Percentiles rank a stretch among this genome's conserved stretches.
phyloP scores from a whole-genome alignment of 495 filamentous ascomycete genomes.

The Trypethelium eluteriae region DNA sequence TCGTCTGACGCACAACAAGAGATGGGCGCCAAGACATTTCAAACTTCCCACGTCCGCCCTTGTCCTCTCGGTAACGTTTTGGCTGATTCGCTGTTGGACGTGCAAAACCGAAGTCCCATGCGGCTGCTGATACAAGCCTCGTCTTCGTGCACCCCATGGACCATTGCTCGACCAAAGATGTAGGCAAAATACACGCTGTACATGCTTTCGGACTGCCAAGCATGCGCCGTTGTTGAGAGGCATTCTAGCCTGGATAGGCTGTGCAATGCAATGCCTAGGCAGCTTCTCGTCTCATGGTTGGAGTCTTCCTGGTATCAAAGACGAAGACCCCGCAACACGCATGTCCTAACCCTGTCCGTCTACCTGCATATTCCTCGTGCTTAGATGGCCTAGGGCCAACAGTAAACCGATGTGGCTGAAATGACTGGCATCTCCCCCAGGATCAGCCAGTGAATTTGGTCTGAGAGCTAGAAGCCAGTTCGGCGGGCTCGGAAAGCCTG shows the following conservation, averaged over 20 bases:
- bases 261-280: slow-evolving; percentile 4
- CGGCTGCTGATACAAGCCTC: slow-evolving; percentile 9
- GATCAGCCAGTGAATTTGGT: background rate
- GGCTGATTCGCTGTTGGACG: slow-evolving; percentile 7
- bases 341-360: slow-evolving; percentile 9
- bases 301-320: background rate
- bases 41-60: background rate
- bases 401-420: slow-evolving; percentile 10
- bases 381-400: slow-evolving; percentile 11
- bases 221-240: background rate
- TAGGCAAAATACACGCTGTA: slow-evolving; percentile 10
- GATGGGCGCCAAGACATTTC: slow-evolving; percentile 10
- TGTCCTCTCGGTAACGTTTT: background rate
- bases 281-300: slow-evolving; percentile 10
- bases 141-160: background rate
- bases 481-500: slow-evolving; percentile 11
- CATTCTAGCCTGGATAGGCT: slow-evolving; percentile 6
- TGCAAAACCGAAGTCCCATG: background rate
- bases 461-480: background rate
- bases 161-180: background rate
- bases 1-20: slow-evolving; percentile 9
- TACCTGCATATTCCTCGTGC: slow-evolving; percentile 12
- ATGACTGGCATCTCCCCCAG: slow-evolving; percentile 8
- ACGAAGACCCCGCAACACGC: slow-evolving; percentile 5
- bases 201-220: background rate